phyloP scores from a whole-genome alignment of 768 basidiomycete genomes.

The Tricholoma flavovirens region DNA sequence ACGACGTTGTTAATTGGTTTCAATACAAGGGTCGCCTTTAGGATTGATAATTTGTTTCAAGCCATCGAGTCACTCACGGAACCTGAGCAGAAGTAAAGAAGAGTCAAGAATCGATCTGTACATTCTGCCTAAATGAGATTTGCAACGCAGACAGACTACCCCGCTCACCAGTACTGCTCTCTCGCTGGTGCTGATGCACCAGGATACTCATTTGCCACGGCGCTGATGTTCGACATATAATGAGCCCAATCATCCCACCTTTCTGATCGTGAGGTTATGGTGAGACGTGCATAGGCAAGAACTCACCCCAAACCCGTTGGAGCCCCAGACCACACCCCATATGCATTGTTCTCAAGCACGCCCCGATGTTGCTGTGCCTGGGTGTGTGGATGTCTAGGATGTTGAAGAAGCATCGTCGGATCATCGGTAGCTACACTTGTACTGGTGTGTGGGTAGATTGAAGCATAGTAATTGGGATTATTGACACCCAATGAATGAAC shows the following conservation, averaged over 20 bases:
- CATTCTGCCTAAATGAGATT: background rate
- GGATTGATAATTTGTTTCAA: background rate
- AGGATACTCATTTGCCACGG: background rate
- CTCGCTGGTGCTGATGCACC: background rate
- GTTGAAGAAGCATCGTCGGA: background rate
- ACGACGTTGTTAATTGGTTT: too few relatives aligned
- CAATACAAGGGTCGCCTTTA: too few relatives aligned
- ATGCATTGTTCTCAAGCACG: constrained; percentile 29
- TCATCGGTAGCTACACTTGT: background rate
- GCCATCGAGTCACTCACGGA: background rate
- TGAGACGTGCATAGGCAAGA: background rate
- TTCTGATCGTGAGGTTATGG: background rate
- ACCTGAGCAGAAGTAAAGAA: background rate
- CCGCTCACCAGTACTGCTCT: background rate
- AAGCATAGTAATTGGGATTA: background rate
- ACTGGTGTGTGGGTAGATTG: background rate
- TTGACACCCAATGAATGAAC: background rate
- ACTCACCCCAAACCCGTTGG: constrained; percentile 60
- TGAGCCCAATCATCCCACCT: constrained; percentile 41
- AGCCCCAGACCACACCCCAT: constrained; percentile 63
- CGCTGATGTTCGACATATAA: constrained; percentile 33
- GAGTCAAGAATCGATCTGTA: background rate
- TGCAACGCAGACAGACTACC: background rate
- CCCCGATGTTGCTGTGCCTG: background rate
- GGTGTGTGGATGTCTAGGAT: background rate